phyloP scores from a whole-genome alignment of 345 rosid genomes.

The Populus euphratica region DNA sequence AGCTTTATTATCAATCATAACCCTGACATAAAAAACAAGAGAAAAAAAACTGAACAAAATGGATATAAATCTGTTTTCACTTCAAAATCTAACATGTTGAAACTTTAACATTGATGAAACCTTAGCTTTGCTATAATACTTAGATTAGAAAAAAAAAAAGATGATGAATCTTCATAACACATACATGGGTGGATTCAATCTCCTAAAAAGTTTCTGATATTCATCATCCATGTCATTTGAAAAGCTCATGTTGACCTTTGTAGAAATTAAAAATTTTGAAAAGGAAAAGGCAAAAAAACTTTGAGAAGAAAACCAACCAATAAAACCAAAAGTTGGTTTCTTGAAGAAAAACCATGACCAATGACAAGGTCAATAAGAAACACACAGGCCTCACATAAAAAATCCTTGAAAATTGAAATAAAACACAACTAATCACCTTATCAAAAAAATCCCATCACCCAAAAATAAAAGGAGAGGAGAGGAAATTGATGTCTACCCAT shows the following conservation, averaged over 20 bases:
- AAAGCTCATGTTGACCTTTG: slow-evolving; percentile 65
- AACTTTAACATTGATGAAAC: too few relatives aligned
- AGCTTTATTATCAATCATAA: slow-evolving; percentile 87
- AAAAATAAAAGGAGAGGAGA: not conserved
- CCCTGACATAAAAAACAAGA: slow-evolving; percentile 44
- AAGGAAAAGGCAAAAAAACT: not conserved
- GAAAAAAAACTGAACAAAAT: not conserved
- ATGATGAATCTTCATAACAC: not conserved
- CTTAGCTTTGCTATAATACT: too few relatives aligned
- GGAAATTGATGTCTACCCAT: too few relatives aligned
- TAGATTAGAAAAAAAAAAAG: slow-evolving; percentile 3
- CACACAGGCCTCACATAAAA: not conserved
- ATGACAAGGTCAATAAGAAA: not conserved
- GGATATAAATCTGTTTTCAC: slow-evolving; percentile 2
- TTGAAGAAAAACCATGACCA: too few relatives aligned
- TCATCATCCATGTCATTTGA: slow-evolving; percentile 78
- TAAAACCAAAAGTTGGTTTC: too few relatives aligned
- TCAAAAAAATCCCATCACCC: not conserved
- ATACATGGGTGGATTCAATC: slow-evolving; percentile 96
- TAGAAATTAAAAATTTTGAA: slow-evolving; percentile 4
- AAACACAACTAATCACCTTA: slow-evolving; percentile 4
- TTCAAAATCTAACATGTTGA: not conserved
- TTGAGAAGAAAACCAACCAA: too few relatives aligned
- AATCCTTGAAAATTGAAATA: not conserved
- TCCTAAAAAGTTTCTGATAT: slow-evolving; percentile 75